Conservation (phyloP, 2,329 filamentous ascomycete species). For the Aspergillus aculeatinus region DNA sequence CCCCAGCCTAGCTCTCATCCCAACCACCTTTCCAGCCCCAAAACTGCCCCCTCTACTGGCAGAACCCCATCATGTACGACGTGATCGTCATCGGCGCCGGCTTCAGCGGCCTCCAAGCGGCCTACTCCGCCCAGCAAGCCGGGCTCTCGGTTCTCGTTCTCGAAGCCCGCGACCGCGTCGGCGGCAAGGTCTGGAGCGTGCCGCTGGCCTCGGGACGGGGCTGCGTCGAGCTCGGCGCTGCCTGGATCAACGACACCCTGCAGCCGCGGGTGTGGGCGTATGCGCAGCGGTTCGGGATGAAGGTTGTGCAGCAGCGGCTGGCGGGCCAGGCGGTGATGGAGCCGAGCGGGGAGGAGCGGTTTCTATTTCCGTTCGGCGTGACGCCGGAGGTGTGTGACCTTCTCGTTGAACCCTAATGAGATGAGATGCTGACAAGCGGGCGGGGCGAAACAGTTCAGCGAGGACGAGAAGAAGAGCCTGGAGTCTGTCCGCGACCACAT, state of each 20-base stretch:
- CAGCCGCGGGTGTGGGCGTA: slow-evolving; percentile 31
- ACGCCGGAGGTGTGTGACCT: slow-evolving; percentile 28
- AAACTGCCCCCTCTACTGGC: too few species aligned
- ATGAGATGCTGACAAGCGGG: too few species aligned
- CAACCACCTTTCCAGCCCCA: too few species aligned
- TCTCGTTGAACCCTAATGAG: too few species aligned
- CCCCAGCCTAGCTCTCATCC: too few species aligned
- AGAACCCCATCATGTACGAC: slow-evolving; percentile 7
- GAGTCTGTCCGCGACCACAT: slow-evolving; percentile 38
- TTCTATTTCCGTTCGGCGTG: slow-evolving; percentile 34
- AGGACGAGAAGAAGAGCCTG: slow-evolving; percentile 35
- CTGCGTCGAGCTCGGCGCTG: slow-evolving; percentile 54
- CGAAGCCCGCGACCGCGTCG: slow-evolving; percentile 46
- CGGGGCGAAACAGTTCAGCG: slow-evolving; percentile 23
- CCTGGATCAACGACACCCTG: slow-evolving; percentile 59
- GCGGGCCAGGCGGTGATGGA: slow-evolving; percentile 34
- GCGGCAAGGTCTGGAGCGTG: slow-evolving; percentile 42
- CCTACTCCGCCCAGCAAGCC: slow-evolving; percentile 27
- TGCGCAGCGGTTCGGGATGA: slow-evolving; percentile 28
- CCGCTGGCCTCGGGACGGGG: slow-evolving; percentile 22
- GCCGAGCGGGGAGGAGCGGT: slow-evolving; percentile 5
- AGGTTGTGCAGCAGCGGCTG: slow-evolving; percentile 33
- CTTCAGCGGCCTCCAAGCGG: slow-evolving; percentile 39
- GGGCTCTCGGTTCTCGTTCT: slow-evolving; percentile 38
- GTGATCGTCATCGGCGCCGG: slow-evolving; percentile 42